Conservation (phyloP, 1,284 basidiomycete genomes). For the Cutaneotrichosporon sp. region DNA sequence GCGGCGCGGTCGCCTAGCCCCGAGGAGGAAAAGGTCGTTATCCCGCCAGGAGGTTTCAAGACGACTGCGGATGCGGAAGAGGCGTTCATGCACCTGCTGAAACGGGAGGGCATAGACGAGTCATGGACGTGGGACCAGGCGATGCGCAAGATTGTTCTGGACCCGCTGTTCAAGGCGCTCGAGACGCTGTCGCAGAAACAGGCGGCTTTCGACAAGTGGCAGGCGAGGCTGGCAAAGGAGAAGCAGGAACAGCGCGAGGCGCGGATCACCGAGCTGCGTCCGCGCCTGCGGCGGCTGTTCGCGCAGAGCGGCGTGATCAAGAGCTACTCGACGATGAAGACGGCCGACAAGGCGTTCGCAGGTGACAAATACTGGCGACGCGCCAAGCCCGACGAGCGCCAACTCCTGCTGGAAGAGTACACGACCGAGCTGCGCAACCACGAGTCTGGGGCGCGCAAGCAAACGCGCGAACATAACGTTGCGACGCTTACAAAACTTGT, state of each 20-base stretch:
- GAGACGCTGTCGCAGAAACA: conserved; percentile 93
- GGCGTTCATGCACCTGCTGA: conserved; percentile 83
- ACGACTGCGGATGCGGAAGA: conserved; percentile 86
- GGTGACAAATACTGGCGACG: conserved; percentile 84
- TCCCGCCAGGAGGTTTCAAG: conserved; percentile 79
- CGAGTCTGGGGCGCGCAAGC: conserved; percentile 65
- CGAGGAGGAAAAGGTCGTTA: conserved; percentile 49
- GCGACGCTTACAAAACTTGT: conserved; percentile 71
- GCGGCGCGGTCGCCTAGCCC: conserved; percentile 4
- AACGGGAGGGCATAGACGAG: conserved; percentile 80
- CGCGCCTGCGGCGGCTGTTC: conserved; percentile 74
- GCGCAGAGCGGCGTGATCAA: conserved; percentile 76
- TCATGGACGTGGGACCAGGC: conserved; percentile 98
- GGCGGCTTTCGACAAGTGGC: conserved; percentile 71
- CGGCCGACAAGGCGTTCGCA: conserved; percentile 73
- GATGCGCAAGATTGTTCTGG: conserved; percentile 95
- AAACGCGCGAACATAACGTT: conserved; percentile 67
- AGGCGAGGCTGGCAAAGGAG: conserved; percentile 53
- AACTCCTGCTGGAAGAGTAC: conserved; percentile 82
- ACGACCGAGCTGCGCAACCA: conserved; percentile 72
- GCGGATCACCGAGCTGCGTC: conserved; percentile 71
- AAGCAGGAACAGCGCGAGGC: conserved; percentile 75
- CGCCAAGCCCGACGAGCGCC: conserved; percentile 74
- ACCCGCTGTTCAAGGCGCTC: conserved; percentile 92
- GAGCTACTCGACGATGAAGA: conserved; percentile 79